Evolutionary conservation across 2,329 filamentous ascomycete species (phyloP), one percentile per base, ranked within the genome.

Genomic region (Didymella lethalis): DNA sequence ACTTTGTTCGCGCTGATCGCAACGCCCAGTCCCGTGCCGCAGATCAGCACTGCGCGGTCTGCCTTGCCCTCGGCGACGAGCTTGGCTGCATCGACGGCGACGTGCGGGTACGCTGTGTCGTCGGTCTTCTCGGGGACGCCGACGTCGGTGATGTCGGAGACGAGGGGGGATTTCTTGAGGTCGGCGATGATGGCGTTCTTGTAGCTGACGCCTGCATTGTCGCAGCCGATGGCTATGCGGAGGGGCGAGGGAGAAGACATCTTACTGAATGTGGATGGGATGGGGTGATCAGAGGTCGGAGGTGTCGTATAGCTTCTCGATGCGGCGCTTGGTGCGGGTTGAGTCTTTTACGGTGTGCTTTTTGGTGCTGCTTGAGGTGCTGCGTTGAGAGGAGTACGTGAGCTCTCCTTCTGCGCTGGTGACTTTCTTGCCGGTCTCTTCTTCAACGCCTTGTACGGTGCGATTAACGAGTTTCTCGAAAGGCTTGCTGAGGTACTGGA

Each of bases 1-100:
- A 96, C 87, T 78, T 96, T 96, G 83, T 96, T 96, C 65, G 92
- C 92, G n/a, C 86, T 81, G 74, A 96, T 96, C 68, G 92, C 92
- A 7, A 96, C 92, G 20, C 92, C 92, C 7, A 96, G 84, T 0
- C 92, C 92, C 0, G 92, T 96, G 2, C 92, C 92, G 79, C 92
- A 96, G 80, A 96, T 91, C 41, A 93, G 80, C 36, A 96, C 82
- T 0, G 91, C 92, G 52, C 92, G 88, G 78, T 96, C 92, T 51
- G 86, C 89, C 69, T 87, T 83, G 43, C 88, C 88, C 6, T 81
- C 76, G 4, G 83, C 82, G 11, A 91, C 84, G 36, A 90, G 81
- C 60, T 84, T 82, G 41, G 90, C 90, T 5, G 91, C 91, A 38
- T 86, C 85, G 40, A 91, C 90, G 57, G 91, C 91, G 40, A 90